Conservation (phyloP, 2,329 filamentous ascomycete genomes). For the Penicillium expansum region DNA sequence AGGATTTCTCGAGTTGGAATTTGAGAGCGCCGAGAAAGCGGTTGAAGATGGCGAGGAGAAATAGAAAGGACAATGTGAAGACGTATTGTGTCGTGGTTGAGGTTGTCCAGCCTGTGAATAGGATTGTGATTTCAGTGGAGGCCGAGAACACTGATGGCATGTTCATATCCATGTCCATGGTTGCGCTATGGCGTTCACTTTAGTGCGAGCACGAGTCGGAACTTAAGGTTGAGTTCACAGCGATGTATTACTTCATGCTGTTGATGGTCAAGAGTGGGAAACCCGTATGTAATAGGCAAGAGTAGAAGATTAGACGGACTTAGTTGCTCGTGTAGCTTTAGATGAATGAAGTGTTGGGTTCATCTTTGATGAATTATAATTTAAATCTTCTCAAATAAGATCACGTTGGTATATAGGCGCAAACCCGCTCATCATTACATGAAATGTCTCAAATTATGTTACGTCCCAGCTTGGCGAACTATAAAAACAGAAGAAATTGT, state of each 20-base stretch:
- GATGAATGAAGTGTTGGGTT: neutral
- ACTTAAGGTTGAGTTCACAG: neutral
- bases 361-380: too few species aligned
- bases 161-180: neutral
- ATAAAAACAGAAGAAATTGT: neutral
- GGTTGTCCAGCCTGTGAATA: slow-evolving; percentile 9
- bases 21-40: slow-evolving; percentile 7
- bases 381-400: neutral
- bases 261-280: neutral
- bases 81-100: slow-evolving; percentile 1
- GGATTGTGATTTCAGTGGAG: slow-evolving; percentile 2
- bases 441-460: neutral
- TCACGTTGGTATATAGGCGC: neutral
- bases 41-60: slow-evolving; percentile 8
- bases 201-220: neutral
- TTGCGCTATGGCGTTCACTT: neutral
- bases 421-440: neutral
- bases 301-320: neutral
- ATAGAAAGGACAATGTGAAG: neutral
- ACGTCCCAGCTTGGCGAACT: neutral
- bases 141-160: slow-evolving; percentile 5
- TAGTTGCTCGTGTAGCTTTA: neutral
- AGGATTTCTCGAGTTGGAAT: slow-evolving; percentile 5
- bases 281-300: neutral
- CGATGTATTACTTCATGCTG: neutral